Evolutionary conservation across 2,329 filamentous ascomycete species (phyloP), one percentile per base, ranked within the genome.

Genomic region (Diplodia mutila): DNA sequence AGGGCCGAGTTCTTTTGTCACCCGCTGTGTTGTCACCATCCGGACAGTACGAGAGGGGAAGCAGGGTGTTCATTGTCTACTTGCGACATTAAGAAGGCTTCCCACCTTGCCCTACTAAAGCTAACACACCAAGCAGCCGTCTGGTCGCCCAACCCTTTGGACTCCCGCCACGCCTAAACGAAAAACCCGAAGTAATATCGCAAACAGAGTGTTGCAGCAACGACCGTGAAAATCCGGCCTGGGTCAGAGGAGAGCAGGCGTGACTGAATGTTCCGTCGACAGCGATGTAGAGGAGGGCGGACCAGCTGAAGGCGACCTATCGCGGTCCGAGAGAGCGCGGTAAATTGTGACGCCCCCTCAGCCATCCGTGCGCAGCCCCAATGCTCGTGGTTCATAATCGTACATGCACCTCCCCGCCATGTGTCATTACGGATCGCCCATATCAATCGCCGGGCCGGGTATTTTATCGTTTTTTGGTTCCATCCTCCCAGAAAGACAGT

Each of bases 391-490:
- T 61, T 52, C 59, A 63, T 51, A 65, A 54, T 54, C 61, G 49
- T 65, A 46, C 61, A 53, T 53, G 61, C 49, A 46, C 49, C 61
- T 65, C 61, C 61, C 48, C 34, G 49, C 61, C 61, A 32, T 54
- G 32, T 54, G 61, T 54, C 61, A 65, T 65, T 51, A 52, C 59
- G 59, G 59, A 51, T 51, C 32, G 61, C 61, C 61, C 61, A 65
- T 65, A 53, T 65, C 61, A 53, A 53, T 65, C 61, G 49, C 61
- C 61, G 61, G 61, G 61, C 61, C 61, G 61, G 61, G 61, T 65
- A 65, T 65, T 65, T 53, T 65, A 46, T 54, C 32, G 11, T 54
- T 39, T 63, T 65, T 65, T 65, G 61, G 49, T 51, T 54, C 61
- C 48, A 49, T 42, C 61, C 61, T 65, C 49, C 61, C 48, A 65